Base-by-base conservation (phyloP, 1,139 yeast genomes). In the Lodderomyces orthopsilosis region DNA sequence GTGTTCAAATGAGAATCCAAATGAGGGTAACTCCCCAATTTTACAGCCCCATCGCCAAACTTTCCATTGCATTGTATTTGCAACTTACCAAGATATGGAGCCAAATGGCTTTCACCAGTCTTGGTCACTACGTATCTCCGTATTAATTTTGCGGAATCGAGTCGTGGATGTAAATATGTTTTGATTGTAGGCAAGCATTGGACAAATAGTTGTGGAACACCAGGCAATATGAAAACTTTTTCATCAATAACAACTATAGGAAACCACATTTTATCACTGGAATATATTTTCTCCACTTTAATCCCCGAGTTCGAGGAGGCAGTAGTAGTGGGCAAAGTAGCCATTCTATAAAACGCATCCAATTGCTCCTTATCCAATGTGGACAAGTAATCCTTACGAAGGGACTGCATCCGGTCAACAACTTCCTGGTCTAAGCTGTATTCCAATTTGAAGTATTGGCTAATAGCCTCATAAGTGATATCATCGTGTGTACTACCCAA, bases 401-500 rank as follows among this genome's bases (percentile, higher is more conserved):
- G 60, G 15, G 55, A 51, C 18, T 70, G 65, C 95, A 87, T 87
- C 47, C 81, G 66, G 2, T 65, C 70, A 15, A 77, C 83, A 3
- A 88, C 81, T 32, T 74, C 81, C 24, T 66, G 58, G 59, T 88
- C 83, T 15, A 83, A 57, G 35, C 61, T 62, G 45, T 82, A 65
- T 0, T 75, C 75, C 9, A 85, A 61, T 1, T 63, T 63, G 54
- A 72, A 88, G 17, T 86, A 85, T 50, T 74, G 75, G 1, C 90
- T 86, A 13, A 88, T 59, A 5, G 85, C 75, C 41, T 80, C 81
- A 59, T 89, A 88, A 0, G 95, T 87, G 46, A 88, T 83, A 59
- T 88, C 96, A 58, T 88, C 96, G 55, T 88, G 95, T 0, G 96
- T 89, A 2, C 95, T 87, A 0, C 96, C 96, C 49, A 89, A 85